Evolutionary conservation across 2,329 filamentous ascomycete species (phyloP).

Genomic region (Fusarium armeniacum): DNA sequence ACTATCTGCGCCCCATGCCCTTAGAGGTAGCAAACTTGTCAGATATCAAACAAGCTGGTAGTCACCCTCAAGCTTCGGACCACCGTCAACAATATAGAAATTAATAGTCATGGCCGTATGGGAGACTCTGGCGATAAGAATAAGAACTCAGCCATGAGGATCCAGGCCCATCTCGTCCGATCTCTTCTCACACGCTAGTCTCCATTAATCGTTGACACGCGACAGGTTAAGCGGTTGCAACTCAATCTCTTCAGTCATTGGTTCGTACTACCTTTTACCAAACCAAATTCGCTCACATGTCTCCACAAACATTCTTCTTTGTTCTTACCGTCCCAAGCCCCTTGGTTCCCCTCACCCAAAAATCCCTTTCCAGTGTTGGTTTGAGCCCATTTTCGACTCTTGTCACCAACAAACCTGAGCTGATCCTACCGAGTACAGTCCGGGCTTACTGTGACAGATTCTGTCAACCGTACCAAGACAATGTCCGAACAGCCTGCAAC

Average conservation of each 20-base stretch:
- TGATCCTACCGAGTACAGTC: not conserved
- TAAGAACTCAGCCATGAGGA: not conserved
- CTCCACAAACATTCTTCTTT: slow-evolving; percentile 3
- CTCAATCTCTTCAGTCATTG: not conserved
- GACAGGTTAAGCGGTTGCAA: not conserved
- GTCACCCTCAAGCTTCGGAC: no score
- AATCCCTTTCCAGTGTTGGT: slow-evolving; percentile 1
- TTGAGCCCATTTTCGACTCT: slow-evolving; percentile 3
- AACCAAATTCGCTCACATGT: not conserved
- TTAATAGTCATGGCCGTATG: no score
- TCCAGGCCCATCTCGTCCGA: not conserved
- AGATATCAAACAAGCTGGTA: no score
- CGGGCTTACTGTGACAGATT: not conserved
- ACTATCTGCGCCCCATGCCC: no score
- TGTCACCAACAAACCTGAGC: slow-evolving; percentile 6
- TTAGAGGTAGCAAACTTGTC: no score
- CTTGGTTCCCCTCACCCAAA: slow-evolving; percentile 12
- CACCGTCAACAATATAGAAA: no score
- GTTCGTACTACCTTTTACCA: not conserved
- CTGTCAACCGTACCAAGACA: not conserved
- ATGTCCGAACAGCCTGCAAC: slow-evolving; percentile 28
- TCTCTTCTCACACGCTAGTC: not conserved
- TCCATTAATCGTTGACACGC: not conserved
- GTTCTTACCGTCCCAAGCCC: not conserved
- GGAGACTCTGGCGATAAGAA: not conserved